Evolutionary conservation across 352 stramenopile genomes (phyloP).

Genomic region (Hyaloperonospora brassicae): DNA sequence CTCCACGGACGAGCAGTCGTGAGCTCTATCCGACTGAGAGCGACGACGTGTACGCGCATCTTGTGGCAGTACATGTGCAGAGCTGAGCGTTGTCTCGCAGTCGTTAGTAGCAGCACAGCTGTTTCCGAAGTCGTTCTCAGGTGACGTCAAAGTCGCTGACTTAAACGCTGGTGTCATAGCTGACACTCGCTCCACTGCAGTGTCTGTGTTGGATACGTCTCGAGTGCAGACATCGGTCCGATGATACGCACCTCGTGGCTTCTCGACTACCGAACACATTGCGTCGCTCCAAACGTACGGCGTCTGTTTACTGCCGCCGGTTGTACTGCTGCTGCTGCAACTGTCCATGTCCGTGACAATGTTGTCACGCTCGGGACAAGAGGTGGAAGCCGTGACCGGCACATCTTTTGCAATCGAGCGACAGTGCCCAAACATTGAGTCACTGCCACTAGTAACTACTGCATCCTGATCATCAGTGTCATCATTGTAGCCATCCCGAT

Average conservation of each 20-base stretch:
- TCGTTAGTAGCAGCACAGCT: slow-evolving; percentile 1
- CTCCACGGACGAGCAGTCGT: slow-evolving; percentile 2
- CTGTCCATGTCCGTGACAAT: not conserved
- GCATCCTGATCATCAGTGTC: not conserved
- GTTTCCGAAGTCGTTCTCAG: not conserved
- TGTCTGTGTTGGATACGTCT: too few relatives aligned
- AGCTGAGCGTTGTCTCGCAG: not conserved
- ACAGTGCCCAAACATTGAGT: too few relatives aligned
- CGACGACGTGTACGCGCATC: not conserved
- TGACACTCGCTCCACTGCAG: too few relatives aligned
- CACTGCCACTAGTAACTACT: too few relatives aligned
- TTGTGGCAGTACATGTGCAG: not conserved
- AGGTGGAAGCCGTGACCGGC: not conserved
- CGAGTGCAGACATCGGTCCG: too few relatives aligned
- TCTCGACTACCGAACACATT: too few relatives aligned
- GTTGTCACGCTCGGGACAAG: not conserved
- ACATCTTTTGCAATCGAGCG: too few relatives aligned
- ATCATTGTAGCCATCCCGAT: not conserved
- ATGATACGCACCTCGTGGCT: too few relatives aligned
- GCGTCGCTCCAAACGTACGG: too few relatives aligned
- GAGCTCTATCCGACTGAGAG: not conserved
- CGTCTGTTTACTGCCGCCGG: too few relatives aligned
- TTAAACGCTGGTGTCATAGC: not conserved
- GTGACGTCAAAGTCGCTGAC: not conserved
- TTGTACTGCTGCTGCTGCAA: not conserved